phyloP scores from a whole-genome alignment of 2,329 filamentous ascomycete species.

The Canariomyces notabilis region DNA sequence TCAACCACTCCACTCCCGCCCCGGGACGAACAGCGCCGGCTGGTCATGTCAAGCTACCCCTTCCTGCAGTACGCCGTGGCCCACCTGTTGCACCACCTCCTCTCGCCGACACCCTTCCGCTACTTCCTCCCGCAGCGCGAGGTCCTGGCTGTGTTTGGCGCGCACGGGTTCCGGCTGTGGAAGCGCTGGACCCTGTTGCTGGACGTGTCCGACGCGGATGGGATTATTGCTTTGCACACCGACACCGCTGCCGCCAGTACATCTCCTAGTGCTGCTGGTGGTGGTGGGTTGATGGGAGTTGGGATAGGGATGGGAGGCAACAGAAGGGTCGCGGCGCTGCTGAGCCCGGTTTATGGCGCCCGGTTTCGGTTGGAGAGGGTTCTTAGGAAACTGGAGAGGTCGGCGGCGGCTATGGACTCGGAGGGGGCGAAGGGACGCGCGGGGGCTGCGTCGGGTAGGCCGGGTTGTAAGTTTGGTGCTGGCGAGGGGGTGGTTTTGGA shows the following conservation, averaged over 20 bases:
- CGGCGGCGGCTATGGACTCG: conserved; percentile 9
- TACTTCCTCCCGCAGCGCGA: conserved; percentile 31
- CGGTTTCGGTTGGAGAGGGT: conserved; percentile 29
- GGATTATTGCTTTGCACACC: conserved; percentile 20
- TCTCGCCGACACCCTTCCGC: conserved; percentile 27
- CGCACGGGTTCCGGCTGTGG: conserved; percentile 30
- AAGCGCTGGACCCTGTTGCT: conserved; percentile 30
- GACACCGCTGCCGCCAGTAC: neutral
- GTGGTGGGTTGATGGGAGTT: too few species aligned
- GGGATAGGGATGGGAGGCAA: neutral
- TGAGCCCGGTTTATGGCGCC: conserved; percentile 30
- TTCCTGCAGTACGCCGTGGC: conserved; percentile 31
- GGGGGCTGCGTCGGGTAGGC: conserved; percentile 6
- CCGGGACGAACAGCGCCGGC: too few species aligned
- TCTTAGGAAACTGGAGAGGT: conserved; percentile 24
- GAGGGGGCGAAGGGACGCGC: conserved; percentile 1
- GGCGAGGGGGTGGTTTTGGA: neutral
- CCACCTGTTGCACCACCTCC: conserved; percentile 31
- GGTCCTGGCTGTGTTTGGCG: conserved; percentile 24
- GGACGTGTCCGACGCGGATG: conserved; percentile 22
- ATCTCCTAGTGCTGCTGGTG: too few species aligned
- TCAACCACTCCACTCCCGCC: too few species aligned
- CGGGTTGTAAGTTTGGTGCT: too few species aligned
- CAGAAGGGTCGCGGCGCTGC: conserved; percentile 19
- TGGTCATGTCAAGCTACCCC: conserved; percentile 29